Evolutionary conservation across 805 yeast genomes (phyloP).

Genomic region (Spathaspora gorwiae): DNA sequence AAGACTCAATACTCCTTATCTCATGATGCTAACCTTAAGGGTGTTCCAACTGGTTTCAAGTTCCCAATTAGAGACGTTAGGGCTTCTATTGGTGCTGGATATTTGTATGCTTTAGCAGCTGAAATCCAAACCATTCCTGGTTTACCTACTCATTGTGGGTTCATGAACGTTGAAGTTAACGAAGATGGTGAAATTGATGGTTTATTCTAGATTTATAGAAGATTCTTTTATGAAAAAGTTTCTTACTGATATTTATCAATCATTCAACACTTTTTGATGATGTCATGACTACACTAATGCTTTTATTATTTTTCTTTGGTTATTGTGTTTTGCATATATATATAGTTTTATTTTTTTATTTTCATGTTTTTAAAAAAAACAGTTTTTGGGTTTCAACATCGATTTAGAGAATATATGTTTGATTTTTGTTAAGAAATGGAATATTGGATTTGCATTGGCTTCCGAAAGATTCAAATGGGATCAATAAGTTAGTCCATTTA

Average conservation of each 20-base stretch:
- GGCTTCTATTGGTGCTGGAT: constrained; percentile 79
- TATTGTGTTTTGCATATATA: too few relatives aligned
- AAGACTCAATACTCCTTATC: constrained; percentile 83
- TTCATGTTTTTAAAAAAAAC: neutral
- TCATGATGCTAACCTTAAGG: constrained; percentile 77
- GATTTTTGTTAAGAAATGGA: too few relatives aligned
- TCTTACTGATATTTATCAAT: constrained; percentile 1
- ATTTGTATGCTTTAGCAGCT: constrained; percentile 79
- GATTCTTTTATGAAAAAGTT: neutral
- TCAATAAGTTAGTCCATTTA: too few relatives aligned
- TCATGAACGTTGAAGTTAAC: constrained; percentile 79
- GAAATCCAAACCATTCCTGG: constrained; percentile 87
- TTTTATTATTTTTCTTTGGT: neutral
- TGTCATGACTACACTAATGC: constrained; percentile 4
- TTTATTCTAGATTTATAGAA: constrained; percentile 43
- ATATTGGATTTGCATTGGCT: too few relatives aligned
- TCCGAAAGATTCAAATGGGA: too few relatives aligned
- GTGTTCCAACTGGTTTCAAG: constrained; percentile 75
- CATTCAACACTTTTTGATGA: constrained; percentile 18
- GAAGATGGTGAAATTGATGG: constrained; percentile 82
- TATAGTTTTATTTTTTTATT: too few relatives aligned
- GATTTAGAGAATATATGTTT: too few relatives aligned
- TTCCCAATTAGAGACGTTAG: constrained; percentile 80
- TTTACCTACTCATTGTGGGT: constrained; percentile 79
- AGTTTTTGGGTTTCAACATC: neutral